Evolutionary conservation across 2,329 filamentous ascomycete genomes (phyloP), one percentile per base, ranked within the genome.

Genomic region (Phaeosphaeriaceae sp.): DNA sequence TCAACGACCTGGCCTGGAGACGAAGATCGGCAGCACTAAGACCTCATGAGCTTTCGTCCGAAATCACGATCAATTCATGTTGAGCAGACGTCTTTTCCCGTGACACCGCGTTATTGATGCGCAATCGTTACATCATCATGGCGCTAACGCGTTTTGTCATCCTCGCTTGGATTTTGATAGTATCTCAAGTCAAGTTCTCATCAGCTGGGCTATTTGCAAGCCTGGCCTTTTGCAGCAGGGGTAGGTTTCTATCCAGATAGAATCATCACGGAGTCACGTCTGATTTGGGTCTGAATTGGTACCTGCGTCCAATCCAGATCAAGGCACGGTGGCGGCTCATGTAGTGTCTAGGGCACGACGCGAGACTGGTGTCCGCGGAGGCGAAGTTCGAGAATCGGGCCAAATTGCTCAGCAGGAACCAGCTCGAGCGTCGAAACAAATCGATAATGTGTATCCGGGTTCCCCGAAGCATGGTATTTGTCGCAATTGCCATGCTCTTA

Each of bases 381-480:
- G 24, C 27, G 33, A 49, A 25, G 46, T 51, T 41, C 53, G 44
- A 55, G 48, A 57, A 31, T 31, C 25, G 21, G n/a, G 59, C 40
- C 51, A 17, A 31, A 58, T 61, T 63, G 53, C 52, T 63, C 61
- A 61, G 55, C 61, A 63, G 3, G 24, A 56, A 51, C 31, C 2
- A 24, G 20, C 10, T 41, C 19, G 20, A 19, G 31, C 22, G 49
- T 40, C 40, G 15, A 24, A 40, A 9, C 42, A 25, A 13, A n/a
- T 11, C n/a, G 20, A 53, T n/a, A 31, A 15, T 15, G 7, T 25
- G n/a, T 17, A 24, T 20, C 44, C 19, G 44, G 41, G 19, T 7
- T 40, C 17, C 19, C 51, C 42, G 27, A 53, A 19, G 20, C 27
- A 19, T 48, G 27, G 20, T n/a, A 48, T 19, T 19, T 15, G 31